Conservation (phyloP, 768 basidiomycete species). For the Pluteus cervinus region DNA sequence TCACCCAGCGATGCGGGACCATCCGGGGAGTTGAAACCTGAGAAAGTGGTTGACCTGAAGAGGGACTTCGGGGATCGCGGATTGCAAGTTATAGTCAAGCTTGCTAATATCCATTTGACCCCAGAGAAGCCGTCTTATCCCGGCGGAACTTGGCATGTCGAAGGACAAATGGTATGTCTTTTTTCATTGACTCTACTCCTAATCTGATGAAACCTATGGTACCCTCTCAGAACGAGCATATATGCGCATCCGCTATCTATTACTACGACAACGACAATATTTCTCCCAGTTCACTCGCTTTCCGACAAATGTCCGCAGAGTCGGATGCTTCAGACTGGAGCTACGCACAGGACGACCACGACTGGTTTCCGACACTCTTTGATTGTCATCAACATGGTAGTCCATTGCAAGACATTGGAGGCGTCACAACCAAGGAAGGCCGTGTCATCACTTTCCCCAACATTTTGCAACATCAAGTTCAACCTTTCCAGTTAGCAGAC, state of each 20-base stretch:
- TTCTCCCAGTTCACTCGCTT: constrained; percentile 18
- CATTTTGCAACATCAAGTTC: constrained; percentile 21
- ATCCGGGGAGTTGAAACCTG: constrained; percentile 4
- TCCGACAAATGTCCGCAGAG: constrained; percentile 21
- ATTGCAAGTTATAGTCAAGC: constrained; percentile 26
- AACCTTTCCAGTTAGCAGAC: constrained; percentile 24
- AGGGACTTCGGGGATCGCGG: constrained; percentile 9
- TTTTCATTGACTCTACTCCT: not conserved
- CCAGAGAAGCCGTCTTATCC: constrained; percentile 29
- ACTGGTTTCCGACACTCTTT: constrained; percentile 11
- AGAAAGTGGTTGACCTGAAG: constrained; percentile 7
- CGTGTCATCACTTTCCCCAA: constrained; percentile 29
- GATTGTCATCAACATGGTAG: constrained; percentile 10
- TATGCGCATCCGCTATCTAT: constrained; percentile 17
- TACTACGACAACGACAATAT: constrained; percentile 23
- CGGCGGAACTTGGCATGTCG: constrained; percentile 33
- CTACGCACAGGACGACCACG: constrained; percentile 10
- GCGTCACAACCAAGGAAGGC: constrained; percentile 17
- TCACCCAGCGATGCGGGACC: not conserved
- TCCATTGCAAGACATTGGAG: constrained; percentile 13
- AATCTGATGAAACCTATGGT: not conserved
- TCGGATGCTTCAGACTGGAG: too few relatives aligned
- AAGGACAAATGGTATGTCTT: constrained; percentile 17
- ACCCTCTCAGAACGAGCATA: constrained; percentile 15
- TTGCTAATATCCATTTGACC: constrained; percentile 26